Base-by-base conservation (phyloP, 306 rosid genomes). In the Purshia tridentata region DNA sequence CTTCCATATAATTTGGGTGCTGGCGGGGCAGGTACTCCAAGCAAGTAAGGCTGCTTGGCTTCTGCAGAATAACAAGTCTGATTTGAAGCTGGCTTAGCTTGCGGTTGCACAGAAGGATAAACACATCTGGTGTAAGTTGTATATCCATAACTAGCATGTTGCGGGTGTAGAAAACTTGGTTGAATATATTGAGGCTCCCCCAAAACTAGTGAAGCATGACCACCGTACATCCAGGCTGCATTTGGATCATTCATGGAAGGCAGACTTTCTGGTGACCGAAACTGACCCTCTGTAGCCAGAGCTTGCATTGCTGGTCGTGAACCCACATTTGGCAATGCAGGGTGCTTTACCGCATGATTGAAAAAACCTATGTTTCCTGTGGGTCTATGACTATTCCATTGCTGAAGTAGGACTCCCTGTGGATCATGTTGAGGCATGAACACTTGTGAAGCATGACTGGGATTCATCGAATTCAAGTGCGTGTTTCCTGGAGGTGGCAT, bases 131-230 rank as follows among this genome's bases (percentile, higher is more conserved):
- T 57, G 45, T 57, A 7, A 5, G 13, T 10, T 29, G 65, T 19
- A 40, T 72, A 72, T 72, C 76, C 56, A 45, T 57, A 45, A 47
- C 35, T 51, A 72, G 4, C 37, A 15, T 16, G 66, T 59, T 72
- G 46, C 16, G 53, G 76, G 19, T 72, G 56, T 40, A 15, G 2
- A 29, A 71, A 35, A 58, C 29, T 72, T 18, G 6, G 51, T 23
- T 29, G 67, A 57, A 8, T 45, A 71, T 15, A 46, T 18, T 23
- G 56, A 71, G 67, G 56, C 46, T 44, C 56, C 46, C 22, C 56
- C 56, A 71, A 57, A 15, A 48, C 12, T 44, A 67, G 66, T 44
- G 66, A 45, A 57, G 66, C 5, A 56, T 56, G 65, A 42, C 66
- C 13, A 11, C n/a, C 7, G 9, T 56, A 42, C 23, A 46, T 11